A percentile compares a stretch with the other conserved stretches of the same genome.
These are phyloP conservation scores for Aspergillus tanneri DNA, from an alignment of 2,329 filamentous ascomycete species.

Conservation along the genomic window DNA sequence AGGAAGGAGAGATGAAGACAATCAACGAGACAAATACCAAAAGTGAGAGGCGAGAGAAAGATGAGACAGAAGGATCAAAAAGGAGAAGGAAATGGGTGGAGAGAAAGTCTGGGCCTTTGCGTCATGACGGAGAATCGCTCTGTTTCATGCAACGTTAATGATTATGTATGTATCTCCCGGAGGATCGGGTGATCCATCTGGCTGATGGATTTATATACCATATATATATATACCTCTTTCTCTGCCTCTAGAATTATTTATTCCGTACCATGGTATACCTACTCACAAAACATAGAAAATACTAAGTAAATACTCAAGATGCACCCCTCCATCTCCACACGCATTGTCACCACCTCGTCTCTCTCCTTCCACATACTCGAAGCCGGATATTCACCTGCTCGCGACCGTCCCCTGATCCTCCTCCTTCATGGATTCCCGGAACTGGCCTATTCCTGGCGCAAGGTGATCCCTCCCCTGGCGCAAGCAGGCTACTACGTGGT, in stretches of 20 bases:
- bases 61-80: not conserved
- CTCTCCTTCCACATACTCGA: conserved; percentile 63
- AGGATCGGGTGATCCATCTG: conserved; percentile 15
- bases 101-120: conserved; percentile 3
- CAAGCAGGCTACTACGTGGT: conserved; percentile 63
- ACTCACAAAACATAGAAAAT: not conserved
- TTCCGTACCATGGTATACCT: too few species aligned
- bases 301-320: conserved; percentile 29
- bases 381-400: conserved; percentile 47
- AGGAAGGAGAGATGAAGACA: conserved; percentile 5
- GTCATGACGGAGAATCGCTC: conserved; percentile 7
- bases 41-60: conserved; percentile 7
- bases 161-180: too few species aligned
- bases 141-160: not conserved
- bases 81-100: conserved; percentile 2
- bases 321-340: conserved; percentile 54
- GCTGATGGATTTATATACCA: conserved; percentile 4
- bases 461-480: conserved; percentile 60
- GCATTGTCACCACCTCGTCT: conserved; percentile 57
- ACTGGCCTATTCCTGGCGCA: conserved; percentile 68
- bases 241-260: too few species aligned
- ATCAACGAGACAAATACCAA: not conserved
- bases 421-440: conserved; percentile 68
- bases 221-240: not conserved
- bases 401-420: conserved; percentile 55